phyloP scores from a whole-genome alignment of 257 asterid genomes.

The Rehmannia glutinosa region DNA sequence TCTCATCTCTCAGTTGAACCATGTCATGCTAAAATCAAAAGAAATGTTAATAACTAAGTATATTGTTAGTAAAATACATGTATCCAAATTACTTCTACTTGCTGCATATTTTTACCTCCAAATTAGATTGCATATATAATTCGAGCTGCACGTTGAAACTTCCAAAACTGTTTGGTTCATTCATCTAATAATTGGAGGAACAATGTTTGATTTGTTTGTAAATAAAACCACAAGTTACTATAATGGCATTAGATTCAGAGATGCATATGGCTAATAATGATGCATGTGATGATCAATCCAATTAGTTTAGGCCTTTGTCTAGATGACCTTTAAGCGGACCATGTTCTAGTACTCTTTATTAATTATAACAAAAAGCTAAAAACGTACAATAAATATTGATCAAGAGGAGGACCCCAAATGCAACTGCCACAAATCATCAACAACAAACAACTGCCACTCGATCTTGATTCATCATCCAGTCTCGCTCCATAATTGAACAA shows the following conservation, averaged over 20 bases:
- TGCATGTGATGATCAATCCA: conserved; percentile 45
- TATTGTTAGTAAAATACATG: no score
- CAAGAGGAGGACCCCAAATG: not conserved
- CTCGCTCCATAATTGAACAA: no score
- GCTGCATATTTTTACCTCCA: no score
- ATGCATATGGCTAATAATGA: conserved; percentile 44
- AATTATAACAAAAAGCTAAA: no score
- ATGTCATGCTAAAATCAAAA: no score
- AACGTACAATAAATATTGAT: not conserved
- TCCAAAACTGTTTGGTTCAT: conserved; percentile 15
- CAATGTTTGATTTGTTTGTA: conserved; percentile 14
- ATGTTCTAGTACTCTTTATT: conserved; percentile 22
- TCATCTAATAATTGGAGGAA: conserved; percentile 34
- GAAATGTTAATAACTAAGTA: no score
- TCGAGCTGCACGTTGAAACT: conserved; percentile 16
- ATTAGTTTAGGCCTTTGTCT: conserved; percentile 14
- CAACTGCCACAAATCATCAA: conserved; percentile 14
- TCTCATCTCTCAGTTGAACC: no score
- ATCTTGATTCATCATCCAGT: no score
- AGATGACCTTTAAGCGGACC: conserved; percentile 26
- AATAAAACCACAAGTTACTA: conserved; percentile 5
- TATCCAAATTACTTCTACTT: no score
- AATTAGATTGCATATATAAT: conserved; percentile 4
- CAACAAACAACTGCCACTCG: conserved; percentile 8
- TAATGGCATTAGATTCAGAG: conserved; percentile 25